Evolutionary conservation across 1,139 yeast genomes (phyloP).

Genomic region (Taphrina confusa): DNA sequence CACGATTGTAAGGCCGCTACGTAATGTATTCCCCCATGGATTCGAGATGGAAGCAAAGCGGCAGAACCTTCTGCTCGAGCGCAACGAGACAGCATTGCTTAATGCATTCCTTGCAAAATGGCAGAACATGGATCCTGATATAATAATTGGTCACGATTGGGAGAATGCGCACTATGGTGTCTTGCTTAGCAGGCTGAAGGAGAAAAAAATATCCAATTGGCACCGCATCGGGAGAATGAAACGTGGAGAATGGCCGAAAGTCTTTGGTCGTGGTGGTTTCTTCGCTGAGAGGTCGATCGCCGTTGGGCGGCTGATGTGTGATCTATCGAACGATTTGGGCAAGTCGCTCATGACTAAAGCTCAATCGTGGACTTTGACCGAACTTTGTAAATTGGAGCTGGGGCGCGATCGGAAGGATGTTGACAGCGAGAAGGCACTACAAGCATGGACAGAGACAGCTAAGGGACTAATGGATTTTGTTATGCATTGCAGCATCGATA

Average conservation of each 20-base stretch:
- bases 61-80: slow-evolving; percentile 54
- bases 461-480: slow-evolving; percentile 64
- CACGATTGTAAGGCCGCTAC: slow-evolving; percentile 74
- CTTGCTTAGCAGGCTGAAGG: slow-evolving; percentile 77
- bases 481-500: slow-evolving; percentile 66
- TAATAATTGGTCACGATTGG: slow-evolving; percentile 80
- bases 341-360: slow-evolving; percentile 84
- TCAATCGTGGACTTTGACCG: slow-evolving; percentile 93
- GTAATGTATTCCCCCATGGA: slow-evolving; percentile 70
- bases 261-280: slow-evolving; percentile 52
- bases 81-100: slow-evolving; percentile 72
- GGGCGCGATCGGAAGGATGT: slow-evolving; percentile 63
- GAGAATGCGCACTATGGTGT: slow-evolving; percentile 80
- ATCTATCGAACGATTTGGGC: slow-evolving; percentile 92
- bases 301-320: slow-evolving; percentile 87
- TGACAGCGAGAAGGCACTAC: slow-evolving; percentile 59
- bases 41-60: slow-evolving; percentile 59
- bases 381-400: slow-evolving; percentile 82
- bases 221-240: slow-evolving; percentile 81
- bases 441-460: slow-evolving; percentile 59
- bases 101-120: slow-evolving; percentile 72
- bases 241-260: slow-evolving; percentile 69
- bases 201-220: slow-evolving; percentile 71
- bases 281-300: slow-evolving; percentile 61
- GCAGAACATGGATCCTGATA: slow-evolving; percentile 81